phyloP scores from a whole-genome alignment of 1,284 basidiomycete genomes.

The Cerrena zonata region DNA sequence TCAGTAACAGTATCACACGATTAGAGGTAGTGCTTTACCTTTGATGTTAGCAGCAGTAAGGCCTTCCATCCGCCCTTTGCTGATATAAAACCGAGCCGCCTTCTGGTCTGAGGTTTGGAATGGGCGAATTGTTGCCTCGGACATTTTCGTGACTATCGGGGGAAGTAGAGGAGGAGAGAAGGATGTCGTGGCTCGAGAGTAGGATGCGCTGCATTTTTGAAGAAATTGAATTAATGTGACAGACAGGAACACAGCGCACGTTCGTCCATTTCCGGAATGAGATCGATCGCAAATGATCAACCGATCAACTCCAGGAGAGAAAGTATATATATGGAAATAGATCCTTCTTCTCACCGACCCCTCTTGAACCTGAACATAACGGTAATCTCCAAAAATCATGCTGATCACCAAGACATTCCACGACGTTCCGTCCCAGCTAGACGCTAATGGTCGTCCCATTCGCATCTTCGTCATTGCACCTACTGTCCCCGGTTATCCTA shows the following conservation, averaged over 20 bases:
- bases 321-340: no score
- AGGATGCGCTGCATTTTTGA: background rate
- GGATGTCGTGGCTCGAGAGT: background rate
- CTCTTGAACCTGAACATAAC: background rate
- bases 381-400: constrained; percentile 35
- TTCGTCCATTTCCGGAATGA: background rate
- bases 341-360: background rate
- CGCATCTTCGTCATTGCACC: constrained; percentile 76
- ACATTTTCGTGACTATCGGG: constrained; percentile 19
- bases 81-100: constrained; percentile 58
- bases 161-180: background rate
- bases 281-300: background rate
- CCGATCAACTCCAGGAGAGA: background rate
- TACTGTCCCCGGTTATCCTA: constrained; percentile 62
- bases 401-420: constrained; percentile 74
- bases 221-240: background rate
- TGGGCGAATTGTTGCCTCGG: constrained; percentile 48
- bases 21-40: constrained; percentile 34
- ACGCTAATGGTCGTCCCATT: constrained; percentile 59
- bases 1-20: constrained; percentile 2
- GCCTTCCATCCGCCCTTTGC: constrained; percentile 64
- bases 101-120: constrained; percentile 49
- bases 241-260: background rate
- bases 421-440: constrained; percentile 68
- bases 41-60: constrained; percentile 64